These are phyloP conservation scores for Colletotrichum agaves DNA, from an alignment of 2,329 filamentous ascomycete genomes.

Conservation along the genomic window DNA sequence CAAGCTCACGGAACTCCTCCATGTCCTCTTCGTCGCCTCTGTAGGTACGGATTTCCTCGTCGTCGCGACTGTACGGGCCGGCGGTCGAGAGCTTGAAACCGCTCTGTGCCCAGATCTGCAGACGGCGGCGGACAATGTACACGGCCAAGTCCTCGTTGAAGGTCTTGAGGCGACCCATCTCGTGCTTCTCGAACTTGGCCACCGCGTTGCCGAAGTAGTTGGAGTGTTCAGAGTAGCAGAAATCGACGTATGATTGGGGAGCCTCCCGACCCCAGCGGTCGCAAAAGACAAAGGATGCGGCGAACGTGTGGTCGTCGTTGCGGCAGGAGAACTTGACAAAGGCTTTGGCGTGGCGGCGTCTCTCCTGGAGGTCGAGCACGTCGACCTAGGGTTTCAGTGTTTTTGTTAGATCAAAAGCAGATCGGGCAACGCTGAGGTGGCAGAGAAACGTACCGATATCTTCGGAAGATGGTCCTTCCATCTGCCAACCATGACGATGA, in stretches of 20 bases:
- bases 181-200: not conserved
- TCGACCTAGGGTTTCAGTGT: not conserved
- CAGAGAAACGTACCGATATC: not conserved
- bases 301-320: not conserved
- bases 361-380: not conserved
- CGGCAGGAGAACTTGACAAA: constrained; percentile 3
- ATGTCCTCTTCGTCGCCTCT: not conserved
- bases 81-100: not conserved
- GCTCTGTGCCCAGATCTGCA: not conserved
- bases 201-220: not conserved
- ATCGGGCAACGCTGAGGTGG: not conserved
- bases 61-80: not conserved
- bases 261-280: not conserved
- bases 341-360: not conserved
- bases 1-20: not conserved
- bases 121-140: not conserved
- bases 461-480: not conserved
- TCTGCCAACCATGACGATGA: not conserved
- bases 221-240: not conserved
- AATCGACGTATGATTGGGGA: not conserved
- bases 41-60: not conserved
- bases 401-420: too few species aligned
- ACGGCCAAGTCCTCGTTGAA: constrained; percentile 11
- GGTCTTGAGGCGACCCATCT: not conserved
- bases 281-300: not conserved